phyloP scores from a whole-genome alignment of 495 filamentous ascomycete genomes.

The Neurospora sp. region DNA sequence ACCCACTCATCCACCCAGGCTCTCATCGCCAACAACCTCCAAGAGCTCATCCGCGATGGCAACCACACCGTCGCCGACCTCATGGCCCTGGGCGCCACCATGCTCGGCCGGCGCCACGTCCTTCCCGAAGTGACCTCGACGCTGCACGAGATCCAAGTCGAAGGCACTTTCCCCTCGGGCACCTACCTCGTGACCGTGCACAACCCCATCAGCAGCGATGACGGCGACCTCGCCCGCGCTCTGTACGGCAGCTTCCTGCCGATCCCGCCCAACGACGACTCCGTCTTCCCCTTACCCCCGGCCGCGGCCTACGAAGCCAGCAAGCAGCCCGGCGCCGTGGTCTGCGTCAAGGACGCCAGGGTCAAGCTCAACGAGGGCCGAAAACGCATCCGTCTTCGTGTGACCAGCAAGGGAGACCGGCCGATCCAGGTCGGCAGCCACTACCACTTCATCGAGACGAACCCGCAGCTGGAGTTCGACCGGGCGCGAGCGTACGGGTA shows the following conservation, averaged over 20 bases:
- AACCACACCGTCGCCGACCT: constrained; percentile 83
- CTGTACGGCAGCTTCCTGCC: constrained; percentile 92
- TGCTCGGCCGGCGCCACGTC: constrained; percentile 93
- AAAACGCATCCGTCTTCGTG: constrained; percentile 59
- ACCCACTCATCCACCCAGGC: constrained; percentile 41
- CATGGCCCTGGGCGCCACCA: constrained; percentile 80
- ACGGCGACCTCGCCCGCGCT: constrained; percentile 76
- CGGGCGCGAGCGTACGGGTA: constrained; percentile 75
- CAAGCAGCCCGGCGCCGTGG: constrained; percentile 70
- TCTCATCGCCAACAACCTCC: constrained; percentile 79
- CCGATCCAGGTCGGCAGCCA: constrained; percentile 93
- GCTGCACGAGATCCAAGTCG: constrained; percentile 77
- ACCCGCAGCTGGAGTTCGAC: constrained; percentile 86
- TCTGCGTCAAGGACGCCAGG: constrained; percentile 55
- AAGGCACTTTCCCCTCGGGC: constrained; percentile 84
- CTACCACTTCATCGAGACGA: constrained; percentile 93
- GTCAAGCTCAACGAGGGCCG: constrained; percentile 67
- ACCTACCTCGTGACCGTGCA: constrained; percentile 96
- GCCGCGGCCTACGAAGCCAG: constrained; percentile 50
- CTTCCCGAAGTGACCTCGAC: constrained; percentile 68
- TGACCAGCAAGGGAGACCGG: constrained; percentile 82
- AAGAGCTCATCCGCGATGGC: constrained; percentile 98
- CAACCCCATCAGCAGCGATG: constrained; percentile 75
- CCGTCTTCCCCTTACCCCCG: constrained; percentile 49
- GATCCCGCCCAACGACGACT: constrained; percentile 47